Conservation (phyloP, 2,329 filamentous ascomycete genomes). For the Talaromyces sp. region DNA sequence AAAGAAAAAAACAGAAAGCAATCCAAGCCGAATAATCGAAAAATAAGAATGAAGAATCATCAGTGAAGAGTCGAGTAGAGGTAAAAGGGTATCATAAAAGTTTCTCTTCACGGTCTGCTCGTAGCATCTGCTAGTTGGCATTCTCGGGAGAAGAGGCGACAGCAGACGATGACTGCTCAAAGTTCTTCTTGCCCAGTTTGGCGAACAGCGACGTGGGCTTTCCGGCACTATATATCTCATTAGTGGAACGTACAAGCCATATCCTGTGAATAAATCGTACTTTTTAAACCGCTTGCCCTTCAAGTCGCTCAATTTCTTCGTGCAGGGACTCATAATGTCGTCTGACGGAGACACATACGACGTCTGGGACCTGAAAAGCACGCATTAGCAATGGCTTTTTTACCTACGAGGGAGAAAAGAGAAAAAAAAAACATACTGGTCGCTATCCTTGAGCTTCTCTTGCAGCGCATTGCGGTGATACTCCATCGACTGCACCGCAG, state of each 20-base stretch:
- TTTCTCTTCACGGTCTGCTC: not conserved
- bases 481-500: conserved; percentile 36
- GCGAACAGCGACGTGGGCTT: conserved; percentile 44
- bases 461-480: conserved; percentile 41
- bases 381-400: not conserved
- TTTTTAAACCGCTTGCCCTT: conserved; percentile 48
- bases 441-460: conserved; percentile 34
- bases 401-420: too few relatives aligned
- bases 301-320: conserved; percentile 46
- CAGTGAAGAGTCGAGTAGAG: not conserved
- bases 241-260: not conserved
- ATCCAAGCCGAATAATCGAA: not conserved
- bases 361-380: conserved; percentile 21
- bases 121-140: not conserved
- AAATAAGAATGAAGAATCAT: not conserved
- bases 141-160: conserved; percentile 8
- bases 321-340: conserved; percentile 47
- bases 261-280: conserved; percentile 23
- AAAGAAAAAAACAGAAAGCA: not conserved
- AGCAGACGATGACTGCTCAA: conserved; percentile 31
- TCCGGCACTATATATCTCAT: conserved; percentile 24
- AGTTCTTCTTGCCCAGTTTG: conserved; percentile 43
- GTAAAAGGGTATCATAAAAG: conserved; percentile 8
- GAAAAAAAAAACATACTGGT: conserved; percentile 28
- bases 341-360: conserved; percentile 47